phyloP scores from a whole-genome alignment of 2,329 filamentous ascomycete genomes.

The Sporothrix luriei region DNA sequence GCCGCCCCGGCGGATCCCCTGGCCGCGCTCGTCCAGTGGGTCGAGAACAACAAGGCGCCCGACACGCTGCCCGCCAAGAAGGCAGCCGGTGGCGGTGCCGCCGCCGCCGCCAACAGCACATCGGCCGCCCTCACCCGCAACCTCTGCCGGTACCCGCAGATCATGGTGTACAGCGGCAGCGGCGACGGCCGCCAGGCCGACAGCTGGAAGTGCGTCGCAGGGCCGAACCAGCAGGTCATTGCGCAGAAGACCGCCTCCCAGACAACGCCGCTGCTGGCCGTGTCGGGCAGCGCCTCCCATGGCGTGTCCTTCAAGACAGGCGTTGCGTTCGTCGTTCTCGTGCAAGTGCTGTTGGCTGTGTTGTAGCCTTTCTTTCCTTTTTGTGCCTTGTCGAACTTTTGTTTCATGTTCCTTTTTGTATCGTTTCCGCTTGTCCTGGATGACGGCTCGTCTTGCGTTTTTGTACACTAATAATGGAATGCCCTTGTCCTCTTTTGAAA shows the following conservation, averaged over 20 bases:
- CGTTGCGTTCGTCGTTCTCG: not conserved
- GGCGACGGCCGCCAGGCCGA: conserved; percentile 27
- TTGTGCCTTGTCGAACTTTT: not conserved
- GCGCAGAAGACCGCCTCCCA: not conserved
- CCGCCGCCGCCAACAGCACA: not conserved
- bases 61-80: conserved; percentile 30
- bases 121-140: conserved; percentile 25
- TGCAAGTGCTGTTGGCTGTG: not conserved
- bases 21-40: conserved; percentile 30
- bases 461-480: not conserved
- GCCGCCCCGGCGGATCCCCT: not conserved
- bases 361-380: not conserved
- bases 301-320: not conserved
- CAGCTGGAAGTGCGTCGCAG: conserved; percentile 29
- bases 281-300: not conserved
- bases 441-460: not conserved
- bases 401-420: no score
- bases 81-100: no score
- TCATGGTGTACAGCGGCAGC: conserved; percentile 28
- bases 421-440: conserved; percentile 8
- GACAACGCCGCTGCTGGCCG: not conserved
- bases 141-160: conserved; percentile 33
- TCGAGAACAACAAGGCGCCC: conserved; percentile 32
- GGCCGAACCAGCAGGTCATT: not conserved
- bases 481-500: not conserved